Percentiles rank a stretch among this genome's conserved stretches.
phyloP scores from a whole-genome alignment of 2,329 filamentous ascomycete species.

The Calonectria ilicicola region DNA sequence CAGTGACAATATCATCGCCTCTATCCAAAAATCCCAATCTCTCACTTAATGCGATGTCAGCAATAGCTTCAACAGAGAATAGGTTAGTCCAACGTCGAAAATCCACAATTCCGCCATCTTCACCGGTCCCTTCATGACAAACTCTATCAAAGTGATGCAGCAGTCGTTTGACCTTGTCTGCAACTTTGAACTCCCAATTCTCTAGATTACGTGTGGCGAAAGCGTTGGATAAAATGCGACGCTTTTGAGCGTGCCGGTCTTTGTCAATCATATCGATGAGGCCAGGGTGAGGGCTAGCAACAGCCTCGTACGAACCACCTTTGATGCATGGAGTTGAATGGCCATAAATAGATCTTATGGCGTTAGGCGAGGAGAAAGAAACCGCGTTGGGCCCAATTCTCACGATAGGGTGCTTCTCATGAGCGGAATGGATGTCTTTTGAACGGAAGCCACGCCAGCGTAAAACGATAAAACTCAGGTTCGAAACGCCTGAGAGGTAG shows the following conservation, averaged over 20 bases:
- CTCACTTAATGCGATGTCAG: neutral
- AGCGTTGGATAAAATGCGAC: neutral
- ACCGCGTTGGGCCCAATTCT: constrained; percentile 43
- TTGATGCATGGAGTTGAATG: constrained; percentile 54
- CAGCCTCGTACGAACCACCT: neutral
- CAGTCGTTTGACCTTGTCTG: neutral
- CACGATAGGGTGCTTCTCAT: constrained; percentile 53
- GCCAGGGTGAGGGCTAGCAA: neutral
- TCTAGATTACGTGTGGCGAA: neutral
- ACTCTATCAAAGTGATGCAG: neutral
- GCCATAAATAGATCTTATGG: constrained; percentile 50
- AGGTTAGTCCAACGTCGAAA: neutral
- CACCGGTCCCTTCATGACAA: neutral
- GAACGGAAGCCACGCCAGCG: constrained; percentile 51
- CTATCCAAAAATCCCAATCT: neutral
- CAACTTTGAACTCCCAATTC: neutral
- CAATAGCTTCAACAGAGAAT: neutral
- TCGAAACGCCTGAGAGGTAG: constrained; percentile 31
- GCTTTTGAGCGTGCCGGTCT: neutral
- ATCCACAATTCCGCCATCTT: neutral
- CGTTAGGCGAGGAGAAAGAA: constrained; percentile 33
- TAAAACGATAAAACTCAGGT: constrained; percentile 32
- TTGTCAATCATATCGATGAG: neutral
- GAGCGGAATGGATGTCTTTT: constrained; percentile 59
- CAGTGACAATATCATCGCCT: neutral